Conservation (phyloP, 1,284 basidiomycete species). For the Leccinum colubrinum region DNA sequence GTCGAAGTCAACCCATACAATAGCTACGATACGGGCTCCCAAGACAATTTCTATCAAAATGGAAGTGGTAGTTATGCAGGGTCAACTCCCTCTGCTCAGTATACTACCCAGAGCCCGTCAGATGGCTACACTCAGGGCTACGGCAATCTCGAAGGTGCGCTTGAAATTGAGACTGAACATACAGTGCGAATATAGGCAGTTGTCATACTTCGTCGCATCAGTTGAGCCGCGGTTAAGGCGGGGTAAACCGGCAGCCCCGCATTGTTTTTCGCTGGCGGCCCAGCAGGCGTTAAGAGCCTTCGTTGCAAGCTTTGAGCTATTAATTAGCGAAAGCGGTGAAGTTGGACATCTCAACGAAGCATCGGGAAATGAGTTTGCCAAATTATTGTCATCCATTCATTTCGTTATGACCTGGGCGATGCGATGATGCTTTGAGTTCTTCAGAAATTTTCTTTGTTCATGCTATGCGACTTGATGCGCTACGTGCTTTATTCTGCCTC, state of each 20-base stretch:
- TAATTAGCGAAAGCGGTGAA: slow-evolving; percentile 42
- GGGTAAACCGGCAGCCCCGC: slow-evolving; percentile 26
- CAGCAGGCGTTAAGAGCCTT: slow-evolving; percentile 29
- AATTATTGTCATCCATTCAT: slow-evolving; percentile 15
- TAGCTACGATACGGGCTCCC: slow-evolving; percentile 59
- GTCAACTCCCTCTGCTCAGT: slow-evolving; percentile 43
- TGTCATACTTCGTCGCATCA: slow-evolving; percentile 30
- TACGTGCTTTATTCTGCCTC: slow-evolving; percentile 41
- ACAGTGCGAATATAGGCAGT: slow-evolving; percentile 35
- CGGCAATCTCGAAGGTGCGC: slow-evolving; percentile 78
- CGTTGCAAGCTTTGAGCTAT: slow-evolving; percentile 45
- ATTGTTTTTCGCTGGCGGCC: slow-evolving; percentile 21
- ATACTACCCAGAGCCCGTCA: slow-evolving; percentile 41
- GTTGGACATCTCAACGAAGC: slow-evolving; percentile 31
- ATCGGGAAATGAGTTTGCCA: slow-evolving; percentile 30
- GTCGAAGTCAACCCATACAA: slow-evolving; percentile 59
- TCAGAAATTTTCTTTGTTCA: slow-evolving; percentile 15
- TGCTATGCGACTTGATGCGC: slow-evolving; percentile 33
- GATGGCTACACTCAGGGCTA: slow-evolving; percentile 55
- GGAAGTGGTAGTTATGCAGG: slow-evolving; percentile 46
- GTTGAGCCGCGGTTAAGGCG: slow-evolving; percentile 33
- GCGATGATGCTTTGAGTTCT: slow-evolving; percentile 27
- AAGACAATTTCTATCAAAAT: slow-evolving; percentile 69
- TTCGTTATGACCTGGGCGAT: slow-evolving; percentile 18
- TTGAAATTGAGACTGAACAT: slow-evolving; percentile 57